These are phyloP conservation scores for Cercospora nicotianae DNA, from an alignment of 2,329 filamentous ascomycete genomes.

Conservation along the genomic window DNA sequence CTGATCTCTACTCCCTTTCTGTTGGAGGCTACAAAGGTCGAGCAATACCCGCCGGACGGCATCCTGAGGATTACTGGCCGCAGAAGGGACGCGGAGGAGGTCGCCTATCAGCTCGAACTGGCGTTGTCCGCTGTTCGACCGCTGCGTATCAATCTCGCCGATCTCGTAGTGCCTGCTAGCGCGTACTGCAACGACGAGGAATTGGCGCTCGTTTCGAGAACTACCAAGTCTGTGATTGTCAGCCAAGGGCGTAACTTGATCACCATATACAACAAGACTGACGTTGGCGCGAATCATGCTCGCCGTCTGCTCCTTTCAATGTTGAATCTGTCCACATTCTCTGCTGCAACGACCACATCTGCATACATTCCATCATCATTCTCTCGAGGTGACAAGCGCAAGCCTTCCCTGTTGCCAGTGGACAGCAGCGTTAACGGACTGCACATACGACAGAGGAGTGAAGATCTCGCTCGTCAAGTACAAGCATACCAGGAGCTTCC, in stretches of 20 bases:
- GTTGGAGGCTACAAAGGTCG: slow-evolving; percentile 24
- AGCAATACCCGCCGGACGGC: slow-evolving; percentile 27
- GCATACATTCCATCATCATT: not conserved
- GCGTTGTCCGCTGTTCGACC: slow-evolving; percentile 21
- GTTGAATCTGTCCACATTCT: not conserved
- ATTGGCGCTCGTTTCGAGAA: slow-evolving; percentile 22
- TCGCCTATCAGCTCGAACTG: slow-evolving; percentile 28
- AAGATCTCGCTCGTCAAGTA: slow-evolving; percentile 2
- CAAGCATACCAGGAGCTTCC: not conserved
- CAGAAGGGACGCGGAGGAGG: slow-evolving; percentile 33
- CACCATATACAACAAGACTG: slow-evolving; percentile 17
- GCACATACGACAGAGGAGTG: not conserved
- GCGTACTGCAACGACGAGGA: slow-evolving; percentile 22
- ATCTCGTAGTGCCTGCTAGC: slow-evolving; percentile 12
- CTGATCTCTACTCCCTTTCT: slow-evolving; percentile 30
- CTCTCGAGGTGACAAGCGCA: not conserved
- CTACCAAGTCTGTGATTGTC: slow-evolving; percentile 28
- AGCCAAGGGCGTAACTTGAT: slow-evolving; percentile 2
- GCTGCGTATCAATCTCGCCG: slow-evolving; percentile 22
- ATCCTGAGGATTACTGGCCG: slow-evolving; percentile 37
- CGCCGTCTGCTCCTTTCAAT: slow-evolving; percentile 23
- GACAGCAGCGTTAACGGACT: not conserved
- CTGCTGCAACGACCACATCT: not conserved
- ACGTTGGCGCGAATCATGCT: slow-evolving; percentile 21
- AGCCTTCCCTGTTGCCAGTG: not conserved